Evolutionary conservation across 2,329 filamentous ascomycete species (phyloP).

Genomic region (Colletotrichum higginsianum): DNA sequence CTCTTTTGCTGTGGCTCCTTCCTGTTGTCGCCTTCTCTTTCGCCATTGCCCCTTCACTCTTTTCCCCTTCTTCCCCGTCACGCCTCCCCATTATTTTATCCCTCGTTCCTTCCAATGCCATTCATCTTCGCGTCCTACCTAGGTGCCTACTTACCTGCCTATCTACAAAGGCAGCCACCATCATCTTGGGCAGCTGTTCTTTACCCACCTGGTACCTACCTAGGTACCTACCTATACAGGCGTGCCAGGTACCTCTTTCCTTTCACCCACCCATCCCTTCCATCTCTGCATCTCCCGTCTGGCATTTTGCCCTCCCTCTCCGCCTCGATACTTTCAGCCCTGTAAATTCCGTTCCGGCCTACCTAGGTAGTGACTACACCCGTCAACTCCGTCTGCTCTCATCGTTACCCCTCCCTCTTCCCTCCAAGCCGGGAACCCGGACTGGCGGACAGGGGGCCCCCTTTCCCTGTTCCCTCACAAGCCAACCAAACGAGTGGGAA

Average conservation of each 20-base stretch:
- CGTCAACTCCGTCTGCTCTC: background rate
- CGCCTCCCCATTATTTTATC: background rate
- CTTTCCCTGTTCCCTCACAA: conserved; percentile 12
- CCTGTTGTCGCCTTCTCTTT: background rate
- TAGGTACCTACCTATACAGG: conserved; percentile 4
- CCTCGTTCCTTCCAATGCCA: background rate
- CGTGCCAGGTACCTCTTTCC: background rate
- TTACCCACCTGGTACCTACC: background rate
- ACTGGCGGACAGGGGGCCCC: conserved; percentile 18
- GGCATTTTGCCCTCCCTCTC: conserved; percentile 8
- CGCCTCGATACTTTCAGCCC: background rate
- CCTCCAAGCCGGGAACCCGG: conserved; percentile 8
- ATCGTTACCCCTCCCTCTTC: background rate
- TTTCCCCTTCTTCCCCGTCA: background rate
- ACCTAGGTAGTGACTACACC: background rate
- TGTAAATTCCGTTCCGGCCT: background rate
- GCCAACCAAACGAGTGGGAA: conserved; percentile 31
- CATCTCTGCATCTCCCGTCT: conserved; percentile 5
- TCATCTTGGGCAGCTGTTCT: background rate
- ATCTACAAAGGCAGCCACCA: background rate
- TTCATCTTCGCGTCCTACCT: background rate
- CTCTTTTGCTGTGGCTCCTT: too few species aligned
- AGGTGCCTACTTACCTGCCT: background rate
- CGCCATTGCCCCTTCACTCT: background rate
- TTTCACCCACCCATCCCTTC: background rate